A percentile compares a stretch with the other conserved stretches of the same genome.
These are phyloP conservation scores for Erigeron canadensis DNA, from an alignment of 129 eudicot species.

Conservation along the genomic window DNA sequence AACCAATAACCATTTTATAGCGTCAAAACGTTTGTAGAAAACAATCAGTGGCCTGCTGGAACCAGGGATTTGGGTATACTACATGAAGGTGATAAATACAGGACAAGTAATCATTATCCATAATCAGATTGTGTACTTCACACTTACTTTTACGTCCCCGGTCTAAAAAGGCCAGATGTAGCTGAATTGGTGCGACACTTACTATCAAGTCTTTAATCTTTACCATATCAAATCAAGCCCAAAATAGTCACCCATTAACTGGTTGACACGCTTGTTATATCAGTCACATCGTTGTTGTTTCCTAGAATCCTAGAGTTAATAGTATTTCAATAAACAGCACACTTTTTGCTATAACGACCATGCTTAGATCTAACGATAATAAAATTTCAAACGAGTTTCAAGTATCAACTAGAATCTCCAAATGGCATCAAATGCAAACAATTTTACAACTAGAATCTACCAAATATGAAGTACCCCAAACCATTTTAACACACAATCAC, in stretches of 20 bases:
- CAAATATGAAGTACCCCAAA: not conserved
- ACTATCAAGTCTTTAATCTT: not conserved
- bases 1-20: not conserved
- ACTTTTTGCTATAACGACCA: too few species aligned
- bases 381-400: not conserved
- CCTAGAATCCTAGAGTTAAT: not conserved
- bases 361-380: not conserved
- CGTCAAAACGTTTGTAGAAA: not conserved
- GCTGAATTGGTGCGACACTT: not conserved
- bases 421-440: slow-evolving; percentile 16
- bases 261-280: slow-evolving; percentile 7
- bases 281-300: not conserved
- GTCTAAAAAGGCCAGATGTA: not conserved
- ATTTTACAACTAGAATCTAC: slow-evolving; percentile 9
- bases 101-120: not conserved
- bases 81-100: not conserved
- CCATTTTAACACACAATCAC: not conserved
- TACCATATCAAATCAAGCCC: slow-evolving; percentile 3
- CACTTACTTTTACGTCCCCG: not conserved
- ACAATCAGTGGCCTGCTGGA: not conserved
- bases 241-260: slow-evolving; percentile 11
- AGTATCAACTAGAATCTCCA: slow-evolving; percentile 21
- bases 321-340: too few species aligned
- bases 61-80: not conserved
- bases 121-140: not conserved